phyloP scores from a whole-genome alignment of 441 rosid species.

The Populus hybrid region DNA sequence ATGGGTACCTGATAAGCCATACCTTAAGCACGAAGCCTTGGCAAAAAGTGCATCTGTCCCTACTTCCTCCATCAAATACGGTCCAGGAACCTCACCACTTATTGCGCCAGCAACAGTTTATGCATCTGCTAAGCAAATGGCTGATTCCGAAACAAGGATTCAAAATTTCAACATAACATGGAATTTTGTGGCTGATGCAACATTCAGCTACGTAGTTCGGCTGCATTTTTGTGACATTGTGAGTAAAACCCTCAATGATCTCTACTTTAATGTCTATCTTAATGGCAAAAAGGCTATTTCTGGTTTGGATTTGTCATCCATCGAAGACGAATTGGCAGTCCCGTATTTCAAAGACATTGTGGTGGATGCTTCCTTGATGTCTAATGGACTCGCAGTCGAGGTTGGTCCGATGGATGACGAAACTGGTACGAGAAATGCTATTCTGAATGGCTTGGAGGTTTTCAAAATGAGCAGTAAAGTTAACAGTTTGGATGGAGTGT shows the following conservation, averaged over 20 bases:
- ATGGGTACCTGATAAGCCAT: conserved; percentile 57
- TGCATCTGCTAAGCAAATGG: conserved; percentile 65
- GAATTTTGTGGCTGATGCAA: conserved; percentile 53
- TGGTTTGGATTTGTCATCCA: conserved; percentile 59
- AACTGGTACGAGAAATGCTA: conserved; percentile 53
- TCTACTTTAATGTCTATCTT: conserved; percentile 78
- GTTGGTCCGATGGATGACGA: conserved; percentile 60
- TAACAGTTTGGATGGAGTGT: conserved; percentile 81
- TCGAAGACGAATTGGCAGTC: conserved; percentile 38
- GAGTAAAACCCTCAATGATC: conserved; percentile 61
- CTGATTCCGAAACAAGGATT: conserved; percentile 37
- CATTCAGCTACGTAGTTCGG: conserved; percentile 53
- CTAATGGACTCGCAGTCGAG: conserved; percentile 48
- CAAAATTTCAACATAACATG: conserved; percentile 72
- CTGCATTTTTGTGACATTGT: conserved; percentile 82
- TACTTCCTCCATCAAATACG: conserved; percentile 45
- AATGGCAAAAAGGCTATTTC: conserved; percentile 65
- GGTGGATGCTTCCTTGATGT: conserved; percentile 52
- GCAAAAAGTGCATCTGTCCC: conserved; percentile 39
- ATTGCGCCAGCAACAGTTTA: conserved; percentile 65
- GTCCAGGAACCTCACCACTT: conserved; percentile 44
- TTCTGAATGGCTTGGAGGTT: conserved; percentile 78
- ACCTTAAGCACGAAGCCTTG: conserved; percentile 41
- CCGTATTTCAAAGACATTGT: conserved; percentile 71
- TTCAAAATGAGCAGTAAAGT: conserved; percentile 79